phyloP scores from a whole-genome alignment of 1,284 basidiomycete genomes.

The Leccinum angustisporum region DNA sequence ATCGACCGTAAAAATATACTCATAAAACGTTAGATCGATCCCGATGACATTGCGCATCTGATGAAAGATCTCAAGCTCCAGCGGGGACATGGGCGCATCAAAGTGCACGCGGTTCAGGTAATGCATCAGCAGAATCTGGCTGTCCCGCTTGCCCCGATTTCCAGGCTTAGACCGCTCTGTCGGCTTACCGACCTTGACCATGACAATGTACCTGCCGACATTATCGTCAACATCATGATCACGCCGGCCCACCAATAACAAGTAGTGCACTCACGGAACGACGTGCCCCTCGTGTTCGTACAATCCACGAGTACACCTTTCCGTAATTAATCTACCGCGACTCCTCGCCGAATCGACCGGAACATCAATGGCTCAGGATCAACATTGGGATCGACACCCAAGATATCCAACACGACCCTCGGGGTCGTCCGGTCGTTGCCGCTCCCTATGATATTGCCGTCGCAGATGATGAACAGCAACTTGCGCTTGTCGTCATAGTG shows the following conservation, averaged over 20 bases:
- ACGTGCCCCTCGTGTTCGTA: slow-evolving; percentile 97
- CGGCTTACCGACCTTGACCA: slow-evolving; percentile 91
- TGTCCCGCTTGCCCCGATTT: slow-evolving; percentile 61
- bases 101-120: slow-evolving; percentile 97
- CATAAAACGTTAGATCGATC: slow-evolving; percentile 96
- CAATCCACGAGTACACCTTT: slow-evolving; percentile 90
- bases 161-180: no score
- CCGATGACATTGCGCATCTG: slow-evolving; percentile 99
- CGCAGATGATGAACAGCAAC: slow-evolving; percentile 92
- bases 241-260: background rate
- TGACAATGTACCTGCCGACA: slow-evolving; percentile 78
- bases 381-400: slow-evolving; percentile 91
- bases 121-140: slow-evolving; percentile 92
- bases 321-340: slow-evolving; percentile 93
- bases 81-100: slow-evolving; percentile 91
- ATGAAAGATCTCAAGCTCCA: slow-evolving; percentile 97
- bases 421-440: slow-evolving; percentile 96
- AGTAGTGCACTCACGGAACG: slow-evolving; percentile 62
- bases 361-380: slow-evolving; percentile 95
- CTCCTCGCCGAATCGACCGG: slow-evolving; percentile 94
- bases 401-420: slow-evolving; percentile 86
- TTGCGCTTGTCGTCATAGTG: slow-evolving; percentile 99
- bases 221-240: background rate
- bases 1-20: slow-evolving; percentile 97
- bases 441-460: slow-evolving; percentile 95